phyloP scores from a whole-genome alignment of 768 basidiomycete genomes.

The Galerina marginata region DNA sequence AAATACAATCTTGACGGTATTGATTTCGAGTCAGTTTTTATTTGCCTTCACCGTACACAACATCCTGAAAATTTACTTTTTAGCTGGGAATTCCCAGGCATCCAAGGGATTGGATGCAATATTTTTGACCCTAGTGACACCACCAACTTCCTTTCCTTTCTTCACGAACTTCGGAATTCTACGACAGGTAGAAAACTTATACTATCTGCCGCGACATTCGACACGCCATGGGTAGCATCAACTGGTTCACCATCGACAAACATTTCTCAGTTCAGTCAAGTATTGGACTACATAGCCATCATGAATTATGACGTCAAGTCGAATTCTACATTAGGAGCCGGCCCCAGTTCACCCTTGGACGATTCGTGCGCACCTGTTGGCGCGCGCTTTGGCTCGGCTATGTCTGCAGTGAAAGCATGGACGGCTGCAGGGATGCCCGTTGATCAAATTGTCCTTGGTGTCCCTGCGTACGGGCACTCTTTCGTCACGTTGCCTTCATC shows the following conservation, averaged over 20 bases:
- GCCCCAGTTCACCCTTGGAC: conserved; percentile 84
- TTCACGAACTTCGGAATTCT: conserved; percentile 68
- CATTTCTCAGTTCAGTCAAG: conserved; percentile 67
- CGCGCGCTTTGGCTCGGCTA: conserved; percentile 75
- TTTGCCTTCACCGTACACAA: conserved; percentile 1
- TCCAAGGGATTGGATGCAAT: conserved; percentile 75
- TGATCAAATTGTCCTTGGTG: conserved; percentile 77
- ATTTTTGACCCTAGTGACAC: conserved; percentile 65
- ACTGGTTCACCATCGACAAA: conserved; percentile 62
- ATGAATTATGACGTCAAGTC: conserved; percentile 79
- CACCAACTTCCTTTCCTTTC: conserved; percentile 78
- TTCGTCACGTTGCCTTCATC: conserved; percentile 48
- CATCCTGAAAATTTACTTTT: conserved; percentile 10
- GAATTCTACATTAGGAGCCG: conserved; percentile 57
- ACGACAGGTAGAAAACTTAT: conserved; percentile 60
- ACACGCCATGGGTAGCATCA: conserved; percentile 67
- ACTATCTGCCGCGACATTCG: conserved; percentile 74
- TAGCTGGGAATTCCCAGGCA: conserved; percentile 88
- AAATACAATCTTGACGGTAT: conserved; percentile 64
- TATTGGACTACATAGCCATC: conserved; percentile 75
- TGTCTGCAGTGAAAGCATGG: conserved; percentile 78
- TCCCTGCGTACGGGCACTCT: conserved; percentile 85
- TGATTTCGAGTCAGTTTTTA: conserved; percentile 64
- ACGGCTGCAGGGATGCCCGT: conserved; percentile 76
- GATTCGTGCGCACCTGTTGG: conserved; percentile 70